Evolutionary conservation across 139 green algal genomes (phyloP).

Genomic region (Closterium sp.): DNA sequence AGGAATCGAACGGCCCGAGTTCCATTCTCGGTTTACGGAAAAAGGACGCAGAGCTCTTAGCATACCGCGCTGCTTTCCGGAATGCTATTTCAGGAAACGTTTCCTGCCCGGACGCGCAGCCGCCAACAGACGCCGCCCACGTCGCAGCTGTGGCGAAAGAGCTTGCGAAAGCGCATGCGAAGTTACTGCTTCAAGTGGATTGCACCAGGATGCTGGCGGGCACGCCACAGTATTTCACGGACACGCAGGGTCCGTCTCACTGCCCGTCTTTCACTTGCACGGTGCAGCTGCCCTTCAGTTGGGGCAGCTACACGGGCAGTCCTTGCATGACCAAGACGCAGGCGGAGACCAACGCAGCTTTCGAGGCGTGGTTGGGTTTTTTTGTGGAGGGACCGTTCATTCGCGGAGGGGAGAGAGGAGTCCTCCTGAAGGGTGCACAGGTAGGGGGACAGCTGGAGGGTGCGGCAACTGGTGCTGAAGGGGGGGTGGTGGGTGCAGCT

Average conservation of each 20-base stretch:
- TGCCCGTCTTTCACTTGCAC: neutral
- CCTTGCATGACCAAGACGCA: neutral
- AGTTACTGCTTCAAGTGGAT: neutral
- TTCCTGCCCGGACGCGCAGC: neutral
- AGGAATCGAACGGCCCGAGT: neutral
- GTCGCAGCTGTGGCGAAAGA: neutral
- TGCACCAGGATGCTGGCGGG: neutral
- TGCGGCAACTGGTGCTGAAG: neutral
- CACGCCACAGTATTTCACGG: neutral
- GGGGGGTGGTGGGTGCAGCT: neutral
- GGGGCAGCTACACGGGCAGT: neutral
- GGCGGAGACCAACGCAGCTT: neutral
- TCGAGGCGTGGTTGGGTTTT: neutral
- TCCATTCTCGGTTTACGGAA: neutral
- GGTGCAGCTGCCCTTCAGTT: neutral
- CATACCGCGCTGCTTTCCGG: neutral
- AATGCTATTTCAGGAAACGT: neutral
- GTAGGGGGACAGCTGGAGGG: neutral
- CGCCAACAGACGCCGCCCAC: neutral
- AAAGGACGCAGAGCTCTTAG: neutral
- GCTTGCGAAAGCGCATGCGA: neutral
- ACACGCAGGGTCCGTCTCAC: neutral
- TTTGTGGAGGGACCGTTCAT: neutral
- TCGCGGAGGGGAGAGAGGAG: neutral
- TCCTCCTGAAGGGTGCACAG: neutral